phyloP scores from a whole-genome alignment of 177 flowering plant species.

The Vitis hybrid region DNA sequence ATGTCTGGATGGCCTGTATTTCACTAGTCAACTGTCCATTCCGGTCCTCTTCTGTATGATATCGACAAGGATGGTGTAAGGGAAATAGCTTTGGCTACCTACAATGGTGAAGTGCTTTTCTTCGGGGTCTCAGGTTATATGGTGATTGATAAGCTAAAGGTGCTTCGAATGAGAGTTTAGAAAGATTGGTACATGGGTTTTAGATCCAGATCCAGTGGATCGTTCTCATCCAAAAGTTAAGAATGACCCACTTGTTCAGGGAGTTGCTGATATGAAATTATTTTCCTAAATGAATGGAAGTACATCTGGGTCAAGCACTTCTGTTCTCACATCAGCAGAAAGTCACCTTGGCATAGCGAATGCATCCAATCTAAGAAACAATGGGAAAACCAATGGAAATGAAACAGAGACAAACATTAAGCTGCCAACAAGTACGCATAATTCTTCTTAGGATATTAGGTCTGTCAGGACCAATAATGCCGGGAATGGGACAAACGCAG shows the following conservation, averaged over 20 bases:
- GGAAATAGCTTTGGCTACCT: conserved; percentile 93
- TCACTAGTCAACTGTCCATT: conserved; percentile 94
- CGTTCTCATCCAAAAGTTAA: conserved; percentile 96
- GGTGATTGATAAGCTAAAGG: conserved; percentile 83
- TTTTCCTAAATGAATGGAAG: conserved; percentile 38
- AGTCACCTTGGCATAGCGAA: conserved; percentile 14
- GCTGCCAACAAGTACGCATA: conserved; percentile 35
- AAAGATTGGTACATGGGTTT: conserved; percentile 89
- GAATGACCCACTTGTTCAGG: conserved; percentile 68
- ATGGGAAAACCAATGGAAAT: conserved; percentile 38
- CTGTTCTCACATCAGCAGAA: conserved; percentile 17
- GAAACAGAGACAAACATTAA: conserved; percentile 35
- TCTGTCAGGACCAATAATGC: conserved; percentile 20
- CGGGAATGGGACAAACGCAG: conserved; percentile 37
- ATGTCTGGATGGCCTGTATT: conserved; percentile 68
- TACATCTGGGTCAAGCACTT: conserved; percentile 25
- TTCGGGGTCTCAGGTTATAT: conserved; percentile 95
- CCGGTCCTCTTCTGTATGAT: conserved; percentile 90
- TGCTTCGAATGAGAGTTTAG: conserved; percentile 75
- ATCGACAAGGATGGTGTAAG: conserved; percentile 98
- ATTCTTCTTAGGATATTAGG: conserved; percentile 33
- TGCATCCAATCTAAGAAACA: conserved; percentile 29
- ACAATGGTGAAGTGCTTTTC: conserved; percentile 94
- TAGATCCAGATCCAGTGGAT: conserved; percentile 79
- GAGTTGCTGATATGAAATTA: conserved; percentile 46